Evolutionary conservation across 2,329 filamentous ascomycete genomes (phyloP).

Genomic region (Aspergillus sp.): DNA sequence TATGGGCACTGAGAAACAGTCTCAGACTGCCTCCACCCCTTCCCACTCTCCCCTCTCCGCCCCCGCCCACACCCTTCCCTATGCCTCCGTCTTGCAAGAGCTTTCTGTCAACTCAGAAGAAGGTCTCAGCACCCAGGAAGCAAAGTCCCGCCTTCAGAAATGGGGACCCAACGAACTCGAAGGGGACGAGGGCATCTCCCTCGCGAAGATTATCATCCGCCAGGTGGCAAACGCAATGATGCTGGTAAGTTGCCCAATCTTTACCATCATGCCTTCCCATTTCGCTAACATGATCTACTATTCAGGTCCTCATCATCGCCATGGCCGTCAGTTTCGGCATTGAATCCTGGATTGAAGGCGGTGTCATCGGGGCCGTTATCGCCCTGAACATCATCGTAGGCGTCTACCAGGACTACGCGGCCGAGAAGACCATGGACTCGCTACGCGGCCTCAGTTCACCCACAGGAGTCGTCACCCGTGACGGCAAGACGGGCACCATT

Average conservation of each 20-base stretch:
- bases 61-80: conserved; percentile 65
- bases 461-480: conserved; percentile 59
- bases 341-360: conserved; percentile 60
- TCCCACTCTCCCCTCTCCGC: conserved; percentile 49
- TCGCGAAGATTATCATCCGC: conserved; percentile 67
- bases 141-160: conserved; percentile 55
- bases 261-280: neutral
- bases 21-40: neutral
- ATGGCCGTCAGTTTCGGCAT: conserved; percentile 66
- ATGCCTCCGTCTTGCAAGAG: conserved; percentile 55
- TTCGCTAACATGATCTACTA: neutral
- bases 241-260: conserved; percentile 49
- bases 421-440: conserved; percentile 64
- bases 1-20: conserved; percentile 6
- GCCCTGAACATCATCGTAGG: conserved; percentile 60
- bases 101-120: conserved; percentile 58
- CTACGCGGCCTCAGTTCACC: conserved; percentile 59
- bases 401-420: conserved; percentile 63
- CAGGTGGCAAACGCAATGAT: conserved; percentile 72
- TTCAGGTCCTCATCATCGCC: conserved; percentile 72
- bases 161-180: conserved; percentile 67
- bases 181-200: conserved; percentile 64
- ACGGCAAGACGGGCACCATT: conserved; percentile 57
- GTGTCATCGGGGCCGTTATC: conserved; percentile 62
- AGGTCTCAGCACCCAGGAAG: conserved; percentile 60